Conservation (phyloP, 1,284 basidiomycete genomes). For the Irpex rosettiformis region DNA sequence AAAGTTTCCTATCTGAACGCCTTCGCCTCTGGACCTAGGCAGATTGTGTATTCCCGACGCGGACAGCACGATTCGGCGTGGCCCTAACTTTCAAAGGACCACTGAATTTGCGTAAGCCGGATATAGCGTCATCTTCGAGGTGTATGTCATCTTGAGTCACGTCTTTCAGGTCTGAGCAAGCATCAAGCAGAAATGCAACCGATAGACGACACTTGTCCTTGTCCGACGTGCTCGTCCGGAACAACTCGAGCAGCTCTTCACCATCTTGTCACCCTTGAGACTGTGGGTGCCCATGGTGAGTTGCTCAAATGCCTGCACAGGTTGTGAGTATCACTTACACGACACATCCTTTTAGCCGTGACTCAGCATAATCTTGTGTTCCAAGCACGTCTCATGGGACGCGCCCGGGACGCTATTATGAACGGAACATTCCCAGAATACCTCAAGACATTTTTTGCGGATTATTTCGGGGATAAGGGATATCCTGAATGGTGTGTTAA, state of each 20-base stretch:
- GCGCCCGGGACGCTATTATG: conserved; percentile 74
- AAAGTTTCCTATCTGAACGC: background rate
- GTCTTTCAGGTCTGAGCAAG: conserved; percentile 53
- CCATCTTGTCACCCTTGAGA: conserved; percentile 72
- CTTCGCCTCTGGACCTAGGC: conserved; percentile 42
- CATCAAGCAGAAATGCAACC: conserved; percentile 64
- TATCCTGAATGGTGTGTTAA: conserved; percentile 85
- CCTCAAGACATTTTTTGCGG: conserved; percentile 65
- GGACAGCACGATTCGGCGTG: conserved; percentile 84
- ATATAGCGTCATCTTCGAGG: background rate
- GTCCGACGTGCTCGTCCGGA: conserved; percentile 69
- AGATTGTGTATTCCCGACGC: conserved; percentile 86
- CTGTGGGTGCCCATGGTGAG: conserved; percentile 75
- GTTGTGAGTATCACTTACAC: conserved; percentile 6
- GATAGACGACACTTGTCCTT: conserved; percentile 75
- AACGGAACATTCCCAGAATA: conserved; percentile 74
- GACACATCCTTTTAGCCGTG: conserved; percentile 42
- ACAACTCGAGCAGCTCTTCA: conserved; percentile 70
- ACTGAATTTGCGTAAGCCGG: conserved; percentile 62
- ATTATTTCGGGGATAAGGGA: conserved; percentile 64
- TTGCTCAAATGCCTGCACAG: conserved; percentile 11
- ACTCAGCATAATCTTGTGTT: conserved; percentile 80
- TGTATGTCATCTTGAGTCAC: background rate
- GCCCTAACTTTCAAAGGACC: conserved; percentile 78
- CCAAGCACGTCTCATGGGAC: conserved; percentile 79